Conservation (phyloP, 2,329 filamentous ascomycete genomes). For the Cladosporium sp. region DNA sequence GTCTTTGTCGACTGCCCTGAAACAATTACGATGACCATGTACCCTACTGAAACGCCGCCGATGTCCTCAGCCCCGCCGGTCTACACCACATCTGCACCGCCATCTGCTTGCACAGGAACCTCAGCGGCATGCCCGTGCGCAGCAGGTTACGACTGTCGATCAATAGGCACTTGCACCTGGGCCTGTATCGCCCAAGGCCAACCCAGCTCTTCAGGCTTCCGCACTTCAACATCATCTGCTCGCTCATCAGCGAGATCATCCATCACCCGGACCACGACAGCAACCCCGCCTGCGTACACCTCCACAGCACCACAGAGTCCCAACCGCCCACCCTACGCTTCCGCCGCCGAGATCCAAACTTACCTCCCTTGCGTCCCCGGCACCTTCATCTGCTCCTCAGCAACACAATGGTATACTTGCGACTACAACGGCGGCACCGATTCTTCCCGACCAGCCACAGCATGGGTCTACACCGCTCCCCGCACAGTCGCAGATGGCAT, state of each 20-base stretch:
- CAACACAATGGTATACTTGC: constrained; percentile 40
- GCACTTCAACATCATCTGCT: constrained; percentile 15
- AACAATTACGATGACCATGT: constrained; percentile 28
- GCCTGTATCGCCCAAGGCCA: constrained; percentile 21
- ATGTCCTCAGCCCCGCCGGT: constrained; percentile 11
- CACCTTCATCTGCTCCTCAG: constrained; percentile 42
- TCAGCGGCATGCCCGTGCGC: constrained; percentile 26
- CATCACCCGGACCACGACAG: neutral
- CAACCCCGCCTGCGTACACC: constrained; percentile 8
- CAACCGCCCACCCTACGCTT: constrained; percentile 25
- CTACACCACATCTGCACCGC: constrained; percentile 20
- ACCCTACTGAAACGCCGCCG: constrained; percentile 8
- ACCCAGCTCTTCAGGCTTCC: constrained; percentile 19
- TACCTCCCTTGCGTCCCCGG: constrained; percentile 42
- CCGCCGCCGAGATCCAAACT: constrained; percentile 31
- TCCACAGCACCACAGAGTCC: constrained; percentile 19
- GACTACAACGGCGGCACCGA: constrained; percentile 31
- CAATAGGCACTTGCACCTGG: constrained; percentile 26
- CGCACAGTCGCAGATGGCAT: constrained; percentile 39
- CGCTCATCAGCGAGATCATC: neutral
- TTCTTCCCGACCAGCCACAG: constrained; percentile 16
- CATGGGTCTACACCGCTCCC: constrained; percentile 36
- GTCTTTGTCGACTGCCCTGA: constrained; percentile 26
- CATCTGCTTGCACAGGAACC: constrained; percentile 25
- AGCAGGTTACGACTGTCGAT: constrained; percentile 23